Evolutionary conservation across 1,139 yeast genomes (phyloP).

Genomic region (Zygosaccharomyces pseudobailii): DNA sequence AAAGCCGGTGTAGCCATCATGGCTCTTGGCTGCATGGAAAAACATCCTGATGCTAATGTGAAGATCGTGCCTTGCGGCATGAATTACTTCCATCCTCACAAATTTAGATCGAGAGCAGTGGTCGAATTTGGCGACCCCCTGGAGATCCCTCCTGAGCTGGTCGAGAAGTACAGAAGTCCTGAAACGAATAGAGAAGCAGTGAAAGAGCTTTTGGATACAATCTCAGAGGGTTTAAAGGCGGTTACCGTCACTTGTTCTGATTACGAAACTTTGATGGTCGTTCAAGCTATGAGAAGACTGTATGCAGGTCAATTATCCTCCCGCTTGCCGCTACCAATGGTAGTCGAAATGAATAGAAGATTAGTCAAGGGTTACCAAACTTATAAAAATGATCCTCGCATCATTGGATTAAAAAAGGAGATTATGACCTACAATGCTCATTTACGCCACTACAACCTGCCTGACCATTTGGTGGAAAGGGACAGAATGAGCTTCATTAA

Average conservation of each 20-base stretch:
- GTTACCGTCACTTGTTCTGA: conserved; percentile 93
- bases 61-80: conserved; percentile 93
- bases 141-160: conserved; percentile 58
- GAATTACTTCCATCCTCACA: conserved; percentile 95
- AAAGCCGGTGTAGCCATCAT: conserved; percentile 97
- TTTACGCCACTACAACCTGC: conserved; percentile 64
- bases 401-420: conserved; percentile 53
- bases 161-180: conserved; percentile 57
- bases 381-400: conserved; percentile 66
- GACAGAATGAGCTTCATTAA: conserved; percentile 48
- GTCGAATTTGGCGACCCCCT: conserved; percentile 92
- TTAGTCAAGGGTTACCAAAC: conserved; percentile 74
- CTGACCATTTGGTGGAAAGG: conserved; percentile 84
- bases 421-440: conserved; percentile 66
- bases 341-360: conserved; percentile 86
- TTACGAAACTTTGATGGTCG: conserved; percentile 84
- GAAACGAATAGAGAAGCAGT: conserved; percentile 72
- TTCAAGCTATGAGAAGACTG: conserved; percentile 88
- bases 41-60: conserved; percentile 64
- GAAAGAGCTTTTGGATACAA: conserved; percentile 59
- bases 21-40: conserved; percentile 90
- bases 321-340: conserved; percentile 70
- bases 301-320: conserved; percentile 71
- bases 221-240: conserved; percentile 73
- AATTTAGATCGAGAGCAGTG: conserved; percentile 90